A percentile compares a stretch with the other conserved stretches of the same genome.
phyloP scores from a whole-genome alignment of 2,329 filamentous ascomycete species.

The Exophiala bonariae region DNA sequence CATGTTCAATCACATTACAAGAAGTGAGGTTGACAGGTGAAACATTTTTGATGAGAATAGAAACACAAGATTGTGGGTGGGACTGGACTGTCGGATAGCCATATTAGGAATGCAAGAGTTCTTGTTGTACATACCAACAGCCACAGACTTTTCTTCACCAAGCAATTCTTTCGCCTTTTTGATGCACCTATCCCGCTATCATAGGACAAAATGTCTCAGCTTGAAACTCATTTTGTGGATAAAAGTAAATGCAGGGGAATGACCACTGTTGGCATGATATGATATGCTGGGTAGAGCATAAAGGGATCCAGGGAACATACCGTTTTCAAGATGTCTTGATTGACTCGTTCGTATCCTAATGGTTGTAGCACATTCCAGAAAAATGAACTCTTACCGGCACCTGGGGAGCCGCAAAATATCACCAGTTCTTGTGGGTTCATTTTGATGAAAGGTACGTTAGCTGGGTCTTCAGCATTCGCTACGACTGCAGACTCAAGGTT shows the following conservation, averaged over 20 bases:
- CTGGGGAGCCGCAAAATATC: conserved; percentile 84
- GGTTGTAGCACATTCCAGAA: conserved; percentile 77
- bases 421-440: conserved; percentile 71
- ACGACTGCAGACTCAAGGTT: background rate
- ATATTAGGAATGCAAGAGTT: conserved; percentile 1
- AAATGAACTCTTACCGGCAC: conserved; percentile 88
- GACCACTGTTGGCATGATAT: conserved; percentile 9
- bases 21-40: conserved; percentile 3
- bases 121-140: conserved; percentile 62
- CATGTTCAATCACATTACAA: background rate
- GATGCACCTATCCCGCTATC: conserved; percentile 63
- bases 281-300: too few species aligned
- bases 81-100: background rate
- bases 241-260: conserved; percentile 15
- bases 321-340: conserved; percentile 84
- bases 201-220: conserved; percentile 19
- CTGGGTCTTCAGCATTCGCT: background rate
- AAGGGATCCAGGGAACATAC: too few species aligned
- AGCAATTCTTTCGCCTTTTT: conserved; percentile 70
- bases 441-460: conserved; percentile 50
- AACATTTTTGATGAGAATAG: background rate
- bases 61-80: conserved; percentile 10
- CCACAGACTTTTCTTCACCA: conserved; percentile 66
- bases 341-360: conserved; percentile 78
- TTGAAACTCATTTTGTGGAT: conserved; percentile 55